phyloP scores from a whole-genome alignment of 1,139 yeast genomes.

The Debaryomycetaceae sp. region DNA sequence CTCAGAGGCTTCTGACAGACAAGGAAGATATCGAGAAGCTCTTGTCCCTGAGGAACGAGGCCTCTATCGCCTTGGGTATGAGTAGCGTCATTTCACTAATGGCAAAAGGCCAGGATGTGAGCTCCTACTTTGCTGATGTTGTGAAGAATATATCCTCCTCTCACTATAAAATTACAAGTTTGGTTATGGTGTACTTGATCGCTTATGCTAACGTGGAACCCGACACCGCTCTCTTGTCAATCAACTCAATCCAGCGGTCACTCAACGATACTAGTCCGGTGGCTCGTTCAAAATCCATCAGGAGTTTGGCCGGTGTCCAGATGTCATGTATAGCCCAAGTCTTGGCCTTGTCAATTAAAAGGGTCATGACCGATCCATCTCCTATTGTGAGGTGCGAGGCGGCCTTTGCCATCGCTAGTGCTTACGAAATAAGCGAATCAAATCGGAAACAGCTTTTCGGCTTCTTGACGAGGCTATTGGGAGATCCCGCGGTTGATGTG shows the following conservation, averaged over 20 bases:
- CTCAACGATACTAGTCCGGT: conserved; percentile 60
- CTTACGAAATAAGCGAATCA: conserved; percentile 31
- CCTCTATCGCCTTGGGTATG: conserved; percentile 69
- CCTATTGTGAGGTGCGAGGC: conserved; percentile 73
- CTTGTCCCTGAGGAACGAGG: conserved; percentile 57
- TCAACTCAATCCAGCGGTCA: conserved; percentile 84
- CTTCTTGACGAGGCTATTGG: conserved; percentile 41
- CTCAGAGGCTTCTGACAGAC: conserved; percentile 53
- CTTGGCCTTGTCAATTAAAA: conserved; percentile 59
- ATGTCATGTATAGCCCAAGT: conserved; percentile 78
- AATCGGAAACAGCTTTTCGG: conserved; percentile 31
- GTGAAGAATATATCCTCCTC: conserved; percentile 76
- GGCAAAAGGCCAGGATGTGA: conserved; percentile 52
- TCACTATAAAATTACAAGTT: conserved; percentile 56
- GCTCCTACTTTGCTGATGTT: conserved; percentile 72
- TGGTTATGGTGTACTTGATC: conserved; percentile 69
- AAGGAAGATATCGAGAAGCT: conserved; percentile 56
- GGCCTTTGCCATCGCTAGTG: conserved; percentile 65
- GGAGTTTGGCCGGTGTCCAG: conserved; percentile 71
- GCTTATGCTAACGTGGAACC: conserved; percentile 80
- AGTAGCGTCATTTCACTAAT: conserved; percentile 60
- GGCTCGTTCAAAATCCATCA: conserved; percentile 60
- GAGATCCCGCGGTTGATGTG: conserved; percentile 58
- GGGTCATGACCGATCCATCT: conserved; percentile 60
- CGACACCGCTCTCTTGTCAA: conserved; percentile 76